A percentile compares a stretch with the other conserved stretches of the same genome.
These are phyloP conservation scores for Patellaria atrata DNA, from an alignment of 495 filamentous ascomycete species.

Conservation along the genomic window DNA sequence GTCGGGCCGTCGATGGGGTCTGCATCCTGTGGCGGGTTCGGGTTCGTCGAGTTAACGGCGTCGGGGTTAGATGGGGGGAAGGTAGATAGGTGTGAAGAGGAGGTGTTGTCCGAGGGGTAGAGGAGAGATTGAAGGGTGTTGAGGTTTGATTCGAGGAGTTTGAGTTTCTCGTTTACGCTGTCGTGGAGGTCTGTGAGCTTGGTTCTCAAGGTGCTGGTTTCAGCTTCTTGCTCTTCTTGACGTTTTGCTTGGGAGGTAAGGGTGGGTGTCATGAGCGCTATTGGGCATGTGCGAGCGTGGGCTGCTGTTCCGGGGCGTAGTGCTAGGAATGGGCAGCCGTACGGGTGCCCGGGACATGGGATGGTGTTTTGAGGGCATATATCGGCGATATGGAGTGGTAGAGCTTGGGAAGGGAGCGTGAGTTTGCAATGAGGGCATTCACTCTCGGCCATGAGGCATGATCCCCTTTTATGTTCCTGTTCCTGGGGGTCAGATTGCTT, in stretches of 20 bases:
- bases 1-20: slow-evolving; percentile 33
- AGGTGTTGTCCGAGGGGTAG: slow-evolving; percentile 17
- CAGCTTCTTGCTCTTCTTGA: slow-evolving; percentile 41
- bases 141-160: slow-evolving; percentile 42
- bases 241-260: slow-evolving; percentile 43
- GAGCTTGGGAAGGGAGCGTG: slow-evolving; percentile 33
- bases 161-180: slow-evolving; percentile 41
- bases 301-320: slow-evolving; percentile 34
- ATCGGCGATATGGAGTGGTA: slow-evolving; percentile 35
- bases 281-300: slow-evolving; percentile 42
- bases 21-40: slow-evolving; percentile 13
- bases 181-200: too few species aligned
- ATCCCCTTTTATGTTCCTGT: slow-evolving; percentile 34
- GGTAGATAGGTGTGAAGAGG: slow-evolving; percentile 14
- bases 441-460: slow-evolving; percentile 36
- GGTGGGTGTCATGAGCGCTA: slow-evolving; percentile 45
- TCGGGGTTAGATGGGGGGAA: slow-evolving; percentile 15
- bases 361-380: slow-evolving; percentile 39
- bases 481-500: not conserved
- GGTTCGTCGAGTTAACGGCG: slow-evolving; percentile 8
- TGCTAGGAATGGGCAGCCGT: slow-evolving; percentile 41
- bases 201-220: too few species aligned
- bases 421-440: slow-evolving; percentile 39
- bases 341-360: slow-evolving; percentile 38
- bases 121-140: slow-evolving; percentile 32